Base-by-base conservation (phyloP, 805 yeast genomes). In the Saccharomycopsis vini region DNA sequence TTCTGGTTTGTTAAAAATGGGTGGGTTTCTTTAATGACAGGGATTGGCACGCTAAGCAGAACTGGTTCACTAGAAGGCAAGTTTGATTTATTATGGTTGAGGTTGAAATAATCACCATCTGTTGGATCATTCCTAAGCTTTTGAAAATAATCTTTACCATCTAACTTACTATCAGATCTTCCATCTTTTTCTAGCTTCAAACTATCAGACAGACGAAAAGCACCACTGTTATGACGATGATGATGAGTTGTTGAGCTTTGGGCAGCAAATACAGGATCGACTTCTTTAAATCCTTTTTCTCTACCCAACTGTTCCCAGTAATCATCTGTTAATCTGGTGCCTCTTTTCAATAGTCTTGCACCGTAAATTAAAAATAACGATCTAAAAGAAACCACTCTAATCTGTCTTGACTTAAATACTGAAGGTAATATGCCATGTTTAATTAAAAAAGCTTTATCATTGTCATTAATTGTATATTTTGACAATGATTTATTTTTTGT, bases 241-340 rank as follows among this genome's bases (percentile, higher is more conserved):
- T n/a, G n/a, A n/a, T n/a, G n/a, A n/a, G n/a, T n/a, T n/a, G n/a
- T n/a, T n/a, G n/a, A n/a, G n/a, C n/a, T n/a, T n/a, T n/a, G n/a
- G n/a, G n/a, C 21, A 13, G 23, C 23, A 23, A 34, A 64, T 2
- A 72, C 77, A 24, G 71, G 66, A 44, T 71, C 73, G 35, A 61
- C 62, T 21, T 67, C 66, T 1, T 69, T 64, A 40, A 70, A 68
- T 1, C 71, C 71, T 47, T 70, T 70, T 16, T 60, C 62, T 31
- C 55, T 58, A 0, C 69, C 68, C 3, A 59, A 52, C 3, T 60
- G 61, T 49, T 73, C 79, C 76, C 77, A 76, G 54, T 76, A 75
- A 54, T 75, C 81, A 55, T 75, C 81, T 2, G 56, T 48, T 3
- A 75, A 62, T 45, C 80, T 63, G 30, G 59, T 57, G 5, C 81